Evolutionary conservation across 2,329 filamentous ascomycete genomes (phyloP), one percentile per base, ranked within the genome.

Genomic region (Thermothelomyces thermophilus): DNA sequence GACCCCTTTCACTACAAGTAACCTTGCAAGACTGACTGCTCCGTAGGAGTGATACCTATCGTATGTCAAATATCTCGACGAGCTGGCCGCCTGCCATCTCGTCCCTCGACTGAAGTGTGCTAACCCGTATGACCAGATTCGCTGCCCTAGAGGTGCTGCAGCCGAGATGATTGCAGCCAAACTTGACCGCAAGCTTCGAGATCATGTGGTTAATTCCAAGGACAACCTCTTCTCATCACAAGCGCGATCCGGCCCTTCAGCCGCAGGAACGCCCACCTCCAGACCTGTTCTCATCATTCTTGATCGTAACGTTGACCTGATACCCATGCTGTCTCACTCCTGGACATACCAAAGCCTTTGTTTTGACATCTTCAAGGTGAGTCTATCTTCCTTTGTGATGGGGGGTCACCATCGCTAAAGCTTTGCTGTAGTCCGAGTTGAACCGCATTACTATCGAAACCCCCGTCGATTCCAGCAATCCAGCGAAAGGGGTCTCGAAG

Each of bases 281-380:
- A 76, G 94, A 42, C 93, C 94, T 0, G 89, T 97, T 0, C 80
- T 98, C 40, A 82, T 98, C 58, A 86, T 98, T 46, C 84, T 97
- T 41, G 93, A 98, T 68, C 84, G 93, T 59, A 97, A 96, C 63
- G 84, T 98, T 39, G 93, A 98, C 67, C 72, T 98, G 46, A 89
- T 95, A 56, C 90, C 93, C 2, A 97, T 98, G 93, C 78, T 98
- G n/a, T 96, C 91, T 13, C 93, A 98, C 69, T 96, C 90, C 17
- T 79, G 75, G 75, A 78, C 78, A 8, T 82, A 95, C 61, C 90
- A 95, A 66, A 93, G 87, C 7, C 73, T 95, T 10, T 87, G 95
- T 14, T 86, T 82, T 58, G 80, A 79, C 55, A 72, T 79, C 14
- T 70, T 77, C 45, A 71, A 71, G 49, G 56, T 57, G 24, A 35